These are phyloP conservation scores for Ceratobasidium sp. DNA, from an alignment of 1,284 basidiomycete species.

Conservation along the genomic window DNA sequence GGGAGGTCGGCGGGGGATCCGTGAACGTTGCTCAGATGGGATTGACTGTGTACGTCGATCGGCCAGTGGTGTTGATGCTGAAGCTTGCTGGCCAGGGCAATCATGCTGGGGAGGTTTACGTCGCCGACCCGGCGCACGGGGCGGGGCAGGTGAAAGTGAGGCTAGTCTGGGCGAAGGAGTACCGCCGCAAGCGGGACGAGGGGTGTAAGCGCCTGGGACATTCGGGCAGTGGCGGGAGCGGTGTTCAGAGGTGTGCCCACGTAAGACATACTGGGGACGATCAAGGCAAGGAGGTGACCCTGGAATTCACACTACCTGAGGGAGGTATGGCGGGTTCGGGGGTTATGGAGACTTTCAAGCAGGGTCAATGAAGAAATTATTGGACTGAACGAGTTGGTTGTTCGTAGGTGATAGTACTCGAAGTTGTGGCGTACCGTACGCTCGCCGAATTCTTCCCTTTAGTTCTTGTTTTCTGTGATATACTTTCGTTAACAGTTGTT, in stretches of 20 bases:
- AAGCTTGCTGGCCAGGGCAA: conserved; percentile 26
- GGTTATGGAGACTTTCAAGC: conserved; percentile 10
- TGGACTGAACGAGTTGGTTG: background rate
- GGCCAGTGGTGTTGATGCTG: conserved; percentile 31
- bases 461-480: background rate
- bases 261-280: no score
- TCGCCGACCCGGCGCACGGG: conserved; percentile 38
- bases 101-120: background rate
- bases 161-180: conserved; percentile 16
- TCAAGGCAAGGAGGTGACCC: background rate
- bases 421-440: background rate
- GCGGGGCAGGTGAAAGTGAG: conserved; percentile 23
- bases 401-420: background rate
- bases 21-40: conserved; percentile 30
- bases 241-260: background rate
- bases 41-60: conserved; percentile 25
- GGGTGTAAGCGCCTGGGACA: conserved; percentile 16
- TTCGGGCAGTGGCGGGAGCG: background rate
- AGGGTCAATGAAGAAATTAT: background rate
- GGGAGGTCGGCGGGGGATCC: conserved; percentile 26
- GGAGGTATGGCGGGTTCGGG: conserved; percentile 34
- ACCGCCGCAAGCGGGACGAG: background rate
- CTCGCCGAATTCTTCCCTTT: no score
- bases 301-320: conserved; percentile 19
- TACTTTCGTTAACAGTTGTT: no score